Evolutionary conservation across 2,329 filamentous ascomycete species (phyloP), one percentile per base, ranked within the genome.

Genomic region (Nemania sp.): DNA sequence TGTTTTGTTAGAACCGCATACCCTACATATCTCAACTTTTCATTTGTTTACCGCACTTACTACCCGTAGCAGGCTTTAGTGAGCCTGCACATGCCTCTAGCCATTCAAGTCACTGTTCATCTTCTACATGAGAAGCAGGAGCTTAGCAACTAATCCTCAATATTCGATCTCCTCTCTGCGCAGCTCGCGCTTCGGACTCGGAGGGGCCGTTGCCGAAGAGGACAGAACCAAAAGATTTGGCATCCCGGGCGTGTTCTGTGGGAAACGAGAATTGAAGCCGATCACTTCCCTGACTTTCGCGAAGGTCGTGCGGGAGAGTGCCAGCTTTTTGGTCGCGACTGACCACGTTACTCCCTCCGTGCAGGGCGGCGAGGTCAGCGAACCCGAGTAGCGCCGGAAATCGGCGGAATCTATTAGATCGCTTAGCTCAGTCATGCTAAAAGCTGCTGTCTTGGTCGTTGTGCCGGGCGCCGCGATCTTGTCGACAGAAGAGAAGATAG

Each of bases 291-390:
- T 72, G 14, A 69, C 75, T 41, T 65, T 67, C 40, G 65, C 60
- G 57, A 75, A 78, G 12, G 74, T 73, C 9, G 64, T 41, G 7
- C 68, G 62, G 4, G 72, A 71, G 34, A 79, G 59, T 36, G 62
- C 53, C 26, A 78, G 70, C 44, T 71, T 72, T 50, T 74, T 65
- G 3, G 75, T 74, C n/a, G 74, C 70, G 6, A 80, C 76, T 48
- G 77, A 72, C 77, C 77, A 80, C 54, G 65, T 65, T 24, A 80
- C 76, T 19, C 71, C 72, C 62, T 80, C 77, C 12, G 68, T 68
- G 69, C 77, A 80, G 2, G 77, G 77, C 17, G 77, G 77, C 7
- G 77, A 79, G 11, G 77, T 80, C 30, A 80, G 69, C 3, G 76
- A 79, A 22, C 77, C 77, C 2, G 70, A 64, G 66, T 80, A 75